Evolutionary conservation across 2,329 filamentous ascomycete genomes (phyloP).

Genomic region (Cercospora zeae-maydis): DNA sequence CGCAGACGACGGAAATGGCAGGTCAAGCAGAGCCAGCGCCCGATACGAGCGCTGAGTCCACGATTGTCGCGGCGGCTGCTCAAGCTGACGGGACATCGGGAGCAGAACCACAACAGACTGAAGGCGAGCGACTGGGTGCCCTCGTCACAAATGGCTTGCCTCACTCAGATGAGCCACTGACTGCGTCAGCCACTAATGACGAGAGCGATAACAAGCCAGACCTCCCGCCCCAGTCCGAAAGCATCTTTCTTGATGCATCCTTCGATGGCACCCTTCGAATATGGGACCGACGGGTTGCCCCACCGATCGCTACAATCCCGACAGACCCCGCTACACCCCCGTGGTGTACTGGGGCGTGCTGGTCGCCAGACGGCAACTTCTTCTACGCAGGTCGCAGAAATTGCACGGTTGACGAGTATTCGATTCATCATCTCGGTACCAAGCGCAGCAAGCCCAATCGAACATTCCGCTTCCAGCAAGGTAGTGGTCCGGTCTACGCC

Average conservation of each 20-base stretch:
- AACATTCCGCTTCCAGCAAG: constrained; percentile 80
- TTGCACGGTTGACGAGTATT: constrained; percentile 90
- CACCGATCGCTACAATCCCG: constrained; percentile 74
- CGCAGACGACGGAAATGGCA: constrained; percentile 32
- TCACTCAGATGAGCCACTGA: constrained; percentile 47
- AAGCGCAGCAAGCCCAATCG: constrained; percentile 70
- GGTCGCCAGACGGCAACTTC: constrained; percentile 91
- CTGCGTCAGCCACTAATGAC: constrained; percentile 37
- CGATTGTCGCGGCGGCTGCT: constrained; percentile 18
- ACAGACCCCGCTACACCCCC: constrained; percentile 75
- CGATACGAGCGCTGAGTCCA: background rate
- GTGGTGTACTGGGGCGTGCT: constrained; percentile 97
- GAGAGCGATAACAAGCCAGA: constrained; percentile 27
- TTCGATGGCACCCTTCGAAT: constrained; percentile 86
- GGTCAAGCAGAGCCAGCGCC: constrained; percentile 2
- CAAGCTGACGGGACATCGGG: constrained; percentile 30
- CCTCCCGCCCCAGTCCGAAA: constrained; percentile 58
- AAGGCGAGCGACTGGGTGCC: background rate
- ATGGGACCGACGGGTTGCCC: constrained; percentile 78
- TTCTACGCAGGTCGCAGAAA: constrained; percentile 92
- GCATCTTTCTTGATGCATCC: constrained; percentile 81
- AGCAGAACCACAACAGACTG: background rate
- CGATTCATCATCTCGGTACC: constrained; percentile 62
- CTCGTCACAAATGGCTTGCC: constrained; percentile 49
- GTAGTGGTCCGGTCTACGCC: constrained; percentile 84